Evolutionary conservation across 306 rosid species (phyloP).

Genomic region (Gleditsia sinensis): DNA sequence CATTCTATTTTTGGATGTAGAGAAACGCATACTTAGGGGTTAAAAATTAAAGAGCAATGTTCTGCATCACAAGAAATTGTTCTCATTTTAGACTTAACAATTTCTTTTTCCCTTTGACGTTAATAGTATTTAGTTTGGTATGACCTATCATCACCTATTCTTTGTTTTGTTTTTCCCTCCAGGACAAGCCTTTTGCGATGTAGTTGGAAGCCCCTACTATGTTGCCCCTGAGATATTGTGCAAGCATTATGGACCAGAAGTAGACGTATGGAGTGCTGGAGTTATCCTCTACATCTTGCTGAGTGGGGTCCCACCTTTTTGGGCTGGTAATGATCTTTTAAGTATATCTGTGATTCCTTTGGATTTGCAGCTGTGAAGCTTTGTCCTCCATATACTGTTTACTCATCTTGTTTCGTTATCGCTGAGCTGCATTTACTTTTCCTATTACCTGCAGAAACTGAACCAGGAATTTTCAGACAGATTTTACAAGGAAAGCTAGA

Average conservation of each 20-base stretch:
- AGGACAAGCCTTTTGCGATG: slow-evolving; percentile 76
- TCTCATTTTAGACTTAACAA: not conserved
- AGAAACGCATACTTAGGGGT: not conserved
- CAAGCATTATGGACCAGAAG: slow-evolving; percentile 81
- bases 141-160: slow-evolving; percentile 11
- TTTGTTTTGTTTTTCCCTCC: slow-evolving; percentile 31
- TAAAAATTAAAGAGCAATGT: slow-evolving; percentile 10
- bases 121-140: not conserved
- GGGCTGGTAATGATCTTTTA: slow-evolving; percentile 71
- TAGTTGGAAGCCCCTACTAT: slow-evolving; percentile 90
- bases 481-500: slow-evolving; percentile 72
- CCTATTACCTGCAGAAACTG: slow-evolving; percentile 60
- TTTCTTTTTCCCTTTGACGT: not conserved
- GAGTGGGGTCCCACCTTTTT: slow-evolving; percentile 93
- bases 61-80: not conserved
- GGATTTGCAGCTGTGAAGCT: slow-evolving; percentile 1
- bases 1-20: not conserved
- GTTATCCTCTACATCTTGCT: slow-evolving; percentile 85
- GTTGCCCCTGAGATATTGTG: slow-evolving; percentile 88
- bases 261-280: slow-evolving; percentile 96
- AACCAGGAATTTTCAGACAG: slow-evolving; percentile 84
- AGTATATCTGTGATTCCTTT: slow-evolving; percentile 12
- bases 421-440: slow-evolving; percentile 28
- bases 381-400: slow-evolving; percentile 7
- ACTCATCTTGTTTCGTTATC: not conserved